Conservation (phyloP, 768 basidiomycete genomes). For the Psilocybe cubensis region DNA sequence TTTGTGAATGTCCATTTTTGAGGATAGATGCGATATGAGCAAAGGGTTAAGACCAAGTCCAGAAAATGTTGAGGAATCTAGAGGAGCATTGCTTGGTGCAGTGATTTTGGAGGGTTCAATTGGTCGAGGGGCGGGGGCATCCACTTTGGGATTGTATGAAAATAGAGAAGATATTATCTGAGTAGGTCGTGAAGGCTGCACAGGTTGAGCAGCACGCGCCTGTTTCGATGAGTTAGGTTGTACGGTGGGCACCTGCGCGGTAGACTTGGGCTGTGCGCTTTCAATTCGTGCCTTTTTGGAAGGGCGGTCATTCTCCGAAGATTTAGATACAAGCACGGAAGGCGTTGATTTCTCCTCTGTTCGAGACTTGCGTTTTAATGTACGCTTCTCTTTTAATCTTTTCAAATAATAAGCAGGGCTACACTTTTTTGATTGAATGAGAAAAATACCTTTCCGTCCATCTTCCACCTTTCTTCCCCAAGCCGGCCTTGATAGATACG, state of each 20-base stretch:
- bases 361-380: conserved; percentile 59
- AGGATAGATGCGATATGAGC: conserved; percentile 73
- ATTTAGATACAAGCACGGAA: not conserved
- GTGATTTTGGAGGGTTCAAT: conserved; percentile 27
- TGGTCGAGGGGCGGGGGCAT: conserved; percentile 36
- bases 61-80: conserved; percentile 78
- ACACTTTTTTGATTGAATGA: conserved; percentile 3
- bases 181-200: conserved; percentile 35
- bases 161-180: conserved; percentile 91
- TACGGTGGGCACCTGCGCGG: conserved; percentile 18
- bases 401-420: conserved; percentile 17
- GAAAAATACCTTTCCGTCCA: conserved; percentile 76
- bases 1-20: conserved; percentile 80
- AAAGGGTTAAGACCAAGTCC: conserved; percentile 86
- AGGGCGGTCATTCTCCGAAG: conserved; percentile 14
- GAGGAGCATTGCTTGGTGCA: conserved; percentile 83
- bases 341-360: conserved; percentile 40
- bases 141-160: conserved; percentile 77
- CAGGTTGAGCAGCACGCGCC: conserved; percentile 18
- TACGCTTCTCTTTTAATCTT: conserved; percentile 78
- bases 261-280: conserved; percentile 6
- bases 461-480: conserved; percentile 60
- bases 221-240: conserved; percentile 15
- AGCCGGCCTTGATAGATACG: conserved; percentile 26
- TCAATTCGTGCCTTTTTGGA: conserved; percentile 28